Base-by-base conservation (phyloP, 2,329 filamentous ascomycete genomes). In the Microcyclosporella mali region DNA sequence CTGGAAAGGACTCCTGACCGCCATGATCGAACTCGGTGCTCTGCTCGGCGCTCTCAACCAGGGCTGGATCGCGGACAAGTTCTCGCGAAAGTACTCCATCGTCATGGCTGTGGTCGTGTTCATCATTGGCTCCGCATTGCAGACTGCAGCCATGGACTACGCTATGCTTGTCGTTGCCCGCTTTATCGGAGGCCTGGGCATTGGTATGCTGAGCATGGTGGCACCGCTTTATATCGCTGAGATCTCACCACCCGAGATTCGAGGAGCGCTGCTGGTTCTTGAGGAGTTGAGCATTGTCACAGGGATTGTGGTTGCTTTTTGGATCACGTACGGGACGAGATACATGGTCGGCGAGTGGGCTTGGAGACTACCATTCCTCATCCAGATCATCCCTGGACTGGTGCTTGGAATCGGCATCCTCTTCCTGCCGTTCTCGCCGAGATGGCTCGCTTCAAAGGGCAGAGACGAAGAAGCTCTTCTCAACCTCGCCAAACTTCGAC, bases 171-270 rank as follows among this genome's bases (percentile, higher is more conserved):
- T 60, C 8, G 45, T 57, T 10, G 61, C 58, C 11, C 52, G 61
- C 18, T 55, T 58, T 29, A 55, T 64, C 34, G 60, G 58, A 9
- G 60, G 60, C 3, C 42, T 62, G 18, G 61, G 60, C 1, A 56
- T 63, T 10, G 60, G 60, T 14, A 61, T 61, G 46, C 43, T 64
- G 18, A 49, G 41, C 18, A 55, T 60, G 67, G 70, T 45, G 45
- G 64, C 49, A 15, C 50, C 28, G 33, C 70, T 71, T 33, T 94
- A 94, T 66, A 90, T 95, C 46, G 83, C 85, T 7, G 90, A 97
- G 65, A 70, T 95, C 10, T 81, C 86, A 3, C 89, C 90, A 0
- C 65, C 66, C 0, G 61, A 69, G 38, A 58, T 68, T 4, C 52
- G 67, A 33, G 67, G 67, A 1, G 56, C 64, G 2, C 55, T 70